A percentile compares a stretch with the other conserved stretches of the same genome.
These are phyloP conservation scores for Salix caprea DNA, from an alignment of 345 rosid species.

Conservation along the genomic window DNA sequence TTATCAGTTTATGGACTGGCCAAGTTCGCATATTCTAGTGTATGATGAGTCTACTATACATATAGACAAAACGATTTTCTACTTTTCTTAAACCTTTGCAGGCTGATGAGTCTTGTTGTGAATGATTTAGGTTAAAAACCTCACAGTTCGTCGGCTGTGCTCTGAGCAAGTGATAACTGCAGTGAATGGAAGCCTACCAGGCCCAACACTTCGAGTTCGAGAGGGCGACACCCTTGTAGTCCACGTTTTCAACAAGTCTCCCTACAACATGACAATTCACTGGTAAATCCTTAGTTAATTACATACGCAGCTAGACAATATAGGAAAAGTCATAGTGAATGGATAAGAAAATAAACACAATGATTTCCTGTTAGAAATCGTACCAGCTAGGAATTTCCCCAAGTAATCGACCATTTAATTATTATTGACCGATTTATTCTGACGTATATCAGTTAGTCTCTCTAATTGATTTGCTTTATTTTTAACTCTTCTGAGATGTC, in stretches of 20 bases:
- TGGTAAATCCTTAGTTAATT: slow-evolving; percentile 44
- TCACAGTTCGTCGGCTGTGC: slow-evolving; percentile 53
- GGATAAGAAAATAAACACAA: too few relatives aligned
- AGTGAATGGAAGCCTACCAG: slow-evolving; percentile 75
- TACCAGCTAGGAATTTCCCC: too few relatives aligned
- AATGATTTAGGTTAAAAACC: slow-evolving; percentile 60
- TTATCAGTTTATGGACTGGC: background rate
- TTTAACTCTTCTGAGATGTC: background rate
- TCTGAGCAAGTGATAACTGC: slow-evolving; percentile 53
- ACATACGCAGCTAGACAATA: too few relatives aligned
- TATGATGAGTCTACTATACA: too few relatives aligned
- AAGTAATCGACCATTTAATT: too few relatives aligned
- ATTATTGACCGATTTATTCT: too few relatives aligned
- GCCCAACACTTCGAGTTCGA: slow-evolving; percentile 54
- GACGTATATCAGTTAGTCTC: too few relatives aligned
- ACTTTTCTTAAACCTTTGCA: background rate
- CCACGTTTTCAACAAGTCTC: slow-evolving; percentile 72
- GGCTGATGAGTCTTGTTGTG: background rate
- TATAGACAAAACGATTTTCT: background rate
- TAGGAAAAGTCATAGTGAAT: too few relatives aligned
- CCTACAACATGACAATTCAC: slow-evolving; percentile 78
- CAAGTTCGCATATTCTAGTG: background rate
- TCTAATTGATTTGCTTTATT: too few relatives aligned
- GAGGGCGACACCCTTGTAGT: slow-evolving; percentile 80
- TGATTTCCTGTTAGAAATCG: too few relatives aligned